phyloP scores from a whole-genome alignment of 2,329 filamentous ascomycete species.

The Didymella lethalis region DNA sequence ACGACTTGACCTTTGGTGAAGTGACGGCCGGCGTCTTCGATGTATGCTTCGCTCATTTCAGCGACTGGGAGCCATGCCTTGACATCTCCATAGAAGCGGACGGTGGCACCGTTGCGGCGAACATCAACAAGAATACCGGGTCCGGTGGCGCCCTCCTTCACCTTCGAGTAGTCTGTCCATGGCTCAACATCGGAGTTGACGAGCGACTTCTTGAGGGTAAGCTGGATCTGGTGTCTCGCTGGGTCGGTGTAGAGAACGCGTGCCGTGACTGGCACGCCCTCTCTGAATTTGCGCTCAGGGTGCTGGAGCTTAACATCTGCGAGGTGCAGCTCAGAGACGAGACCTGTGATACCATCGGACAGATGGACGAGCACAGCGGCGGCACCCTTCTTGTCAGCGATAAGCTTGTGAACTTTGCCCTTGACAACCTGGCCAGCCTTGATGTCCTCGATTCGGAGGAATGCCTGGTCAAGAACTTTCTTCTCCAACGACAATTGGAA shows the following conservation, averaged over 20 bases:
- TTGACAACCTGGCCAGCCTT: conserved; percentile 81
- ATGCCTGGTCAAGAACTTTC: conserved; percentile 83
- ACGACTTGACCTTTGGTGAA: conserved; percentile 92
- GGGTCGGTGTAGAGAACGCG: conserved; percentile 83
- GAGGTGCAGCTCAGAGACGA: conserved; percentile 87
- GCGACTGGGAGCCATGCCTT: conserved; percentile 89
- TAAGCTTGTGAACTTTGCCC: conserved; percentile 82
- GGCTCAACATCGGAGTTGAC: conserved; percentile 86
- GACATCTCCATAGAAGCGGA: conserved; percentile 89
- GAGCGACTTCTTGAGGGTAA: conserved; percentile 94
- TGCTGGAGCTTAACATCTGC: conserved; percentile 88
- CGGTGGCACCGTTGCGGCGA: conserved; percentile 78
- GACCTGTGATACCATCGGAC: conserved; percentile 85
- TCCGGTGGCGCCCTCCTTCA: conserved; percentile 76
- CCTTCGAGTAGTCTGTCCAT: conserved; percentile 78
- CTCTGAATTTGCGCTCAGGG: conserved; percentile 94
- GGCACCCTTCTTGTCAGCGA: conserved; percentile 80
- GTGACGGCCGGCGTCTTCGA: conserved; percentile 86
- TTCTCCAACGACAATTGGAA: conserved; percentile 87
- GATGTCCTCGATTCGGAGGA: conserved; percentile 90
- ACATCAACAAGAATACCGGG: conserved; percentile 89
- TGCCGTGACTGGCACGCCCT: conserved; percentile 83
- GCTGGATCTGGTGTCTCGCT: conserved; percentile 77
- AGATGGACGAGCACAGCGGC: conserved; percentile 83
- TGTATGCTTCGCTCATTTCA: conserved; percentile 98